Base-by-base conservation (phyloP, 345 rosid species). In the Cardamine occulta region DNA sequence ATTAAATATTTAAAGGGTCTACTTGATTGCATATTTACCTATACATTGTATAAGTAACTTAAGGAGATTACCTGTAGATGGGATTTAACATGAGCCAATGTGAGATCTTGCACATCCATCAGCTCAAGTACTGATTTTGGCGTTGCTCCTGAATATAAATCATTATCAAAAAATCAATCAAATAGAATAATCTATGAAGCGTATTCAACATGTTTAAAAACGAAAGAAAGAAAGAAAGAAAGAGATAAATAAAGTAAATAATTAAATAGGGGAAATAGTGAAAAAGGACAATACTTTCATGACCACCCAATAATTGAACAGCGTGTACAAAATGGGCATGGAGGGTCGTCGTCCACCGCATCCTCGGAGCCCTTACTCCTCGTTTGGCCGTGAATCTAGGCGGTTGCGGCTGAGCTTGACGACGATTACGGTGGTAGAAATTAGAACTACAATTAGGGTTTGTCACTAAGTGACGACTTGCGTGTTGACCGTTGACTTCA, bases 21-120 rank as follows among this genome's bases (percentile, higher is more conserved):
- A 40, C 11, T n/a, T 23, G 45, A 29, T 37, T 62, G 26, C 24
- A 6, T 26, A 55, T 11, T 9, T 15, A 68, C n/a, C 23, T 21
- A 19, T 42, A 35, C 29, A 53, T n/a, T 69, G 15, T 61, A 29
- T 18, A 40, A 17, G 24, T 4, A 57, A 70, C 18, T 6, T 35
- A 56, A 34, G 45, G 8, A 66, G 7, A 51, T 57, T 66, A 93
- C 98, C 97, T 93, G 98, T 64, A 93, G 81, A 82, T 93, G 98
- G 48, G 97, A 93, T 85, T 93, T 93, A 82, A 93, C 98, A 86
- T 93, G 98, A 26, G 97, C 97, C 83, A 93, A 85, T 79, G 98
- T 93, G 79, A 93, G 96, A 89, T 93, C 98, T 84, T 93, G 93
- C 54, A 93, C 97, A 93, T 93, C 97, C 98, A 93, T 93, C 21